Conservation (phyloP, 2,329 filamentous ascomycete species). For the Venturiaceae sp. region DNA sequence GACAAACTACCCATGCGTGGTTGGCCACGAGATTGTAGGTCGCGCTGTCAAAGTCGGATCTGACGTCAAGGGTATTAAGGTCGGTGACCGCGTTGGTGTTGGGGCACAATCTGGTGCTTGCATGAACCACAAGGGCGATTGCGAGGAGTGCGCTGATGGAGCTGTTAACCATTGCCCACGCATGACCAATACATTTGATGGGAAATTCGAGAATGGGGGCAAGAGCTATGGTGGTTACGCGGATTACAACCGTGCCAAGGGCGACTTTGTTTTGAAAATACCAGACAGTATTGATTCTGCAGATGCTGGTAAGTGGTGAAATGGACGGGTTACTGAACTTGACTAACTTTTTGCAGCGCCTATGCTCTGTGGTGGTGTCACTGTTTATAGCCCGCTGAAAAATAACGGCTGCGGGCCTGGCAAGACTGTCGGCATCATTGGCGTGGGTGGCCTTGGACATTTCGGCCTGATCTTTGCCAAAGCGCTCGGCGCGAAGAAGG, state of each 20-base stretch:
- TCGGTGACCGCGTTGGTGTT: conserved; percentile 36
- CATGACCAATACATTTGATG: conserved; percentile 42
- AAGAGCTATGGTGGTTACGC: conserved; percentile 59
- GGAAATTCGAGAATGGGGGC: conserved; percentile 47
- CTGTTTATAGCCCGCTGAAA: conserved; percentile 59
- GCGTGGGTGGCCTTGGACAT: conserved; percentile 65
- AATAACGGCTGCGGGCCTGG: conserved; percentile 58
- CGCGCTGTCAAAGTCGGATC: conserved; percentile 27
- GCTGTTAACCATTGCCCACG: conserved; percentile 32
- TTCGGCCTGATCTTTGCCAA: conserved; percentile 62
- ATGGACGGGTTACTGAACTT: conserved; percentile 11
- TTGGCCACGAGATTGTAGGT: conserved; percentile 33
- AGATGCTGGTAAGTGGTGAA: conserved; percentile 21
- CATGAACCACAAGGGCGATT: conserved; percentile 27
- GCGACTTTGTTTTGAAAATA: conserved; percentile 51
- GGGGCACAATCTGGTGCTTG: conserved; percentile 41
- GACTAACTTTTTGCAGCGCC: conserved; percentile 47
- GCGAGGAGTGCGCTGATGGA: conserved; percentile 42
- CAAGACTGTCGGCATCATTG: conserved; percentile 58
- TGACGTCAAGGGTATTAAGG: conserved; percentile 33
- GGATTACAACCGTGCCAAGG: conserved; percentile 42
- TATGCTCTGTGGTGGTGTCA: conserved; percentile 71
- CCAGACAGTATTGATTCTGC: conserved; percentile 38
- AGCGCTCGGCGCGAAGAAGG: conserved; percentile 56
- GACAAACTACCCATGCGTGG: conserved; percentile 24